Conservation (phyloP, 2,329 filamentous ascomycete genomes). For the Phyllachora maydis region DNA sequence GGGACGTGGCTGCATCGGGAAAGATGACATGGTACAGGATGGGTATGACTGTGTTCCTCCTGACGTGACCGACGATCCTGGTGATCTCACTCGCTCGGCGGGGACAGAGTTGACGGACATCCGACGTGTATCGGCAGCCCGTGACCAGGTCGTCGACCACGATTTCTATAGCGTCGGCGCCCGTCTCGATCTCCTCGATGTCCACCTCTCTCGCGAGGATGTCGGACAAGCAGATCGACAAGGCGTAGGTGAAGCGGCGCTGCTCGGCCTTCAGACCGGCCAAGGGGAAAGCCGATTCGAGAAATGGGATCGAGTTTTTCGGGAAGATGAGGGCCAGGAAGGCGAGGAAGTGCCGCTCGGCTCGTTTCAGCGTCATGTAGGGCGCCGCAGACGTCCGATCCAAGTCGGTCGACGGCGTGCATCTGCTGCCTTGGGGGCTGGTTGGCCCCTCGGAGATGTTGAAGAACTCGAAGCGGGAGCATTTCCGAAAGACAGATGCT, state of each 20-base stretch:
- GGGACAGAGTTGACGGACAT: no score
- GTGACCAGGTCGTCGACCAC: constrained; percentile 21
- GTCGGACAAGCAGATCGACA: constrained; percentile 37
- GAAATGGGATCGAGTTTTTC: constrained; percentile 29
- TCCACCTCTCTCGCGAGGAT: constrained; percentile 32
- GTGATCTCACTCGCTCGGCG: constrained; percentile 28
- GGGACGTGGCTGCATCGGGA: constrained; percentile 7
- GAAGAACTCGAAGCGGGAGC: constrained; percentile 59
- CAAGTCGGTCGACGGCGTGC: constrained; percentile 9
- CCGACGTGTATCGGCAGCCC: no score
- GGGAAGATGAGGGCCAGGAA: constrained; percentile 42
- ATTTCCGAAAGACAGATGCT: constrained; percentile 37
- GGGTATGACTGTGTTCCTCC: constrained; percentile 39
- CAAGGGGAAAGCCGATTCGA: constrained; percentile 44
- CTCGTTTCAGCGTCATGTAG: constrained; percentile 45
- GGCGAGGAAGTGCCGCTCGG: constrained; percentile 48
- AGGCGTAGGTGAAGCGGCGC: constrained; percentile 44
- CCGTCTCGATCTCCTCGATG: constrained; percentile 43
- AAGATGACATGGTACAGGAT: constrained; percentile 30
- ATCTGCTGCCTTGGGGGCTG: no score
- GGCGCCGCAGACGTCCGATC: constrained; percentile 25
- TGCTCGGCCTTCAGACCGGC: constrained; percentile 38
- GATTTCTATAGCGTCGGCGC: constrained; percentile 46
- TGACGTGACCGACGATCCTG: constrained; percentile 34
- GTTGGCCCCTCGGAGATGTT: constrained; percentile 40